Percentiles rank a stretch among this genome's conserved stretches.
Evolutionary conservation across 169 alveolate genomes (phyloP).

Genomic region (Neospora caninum): DNA sequence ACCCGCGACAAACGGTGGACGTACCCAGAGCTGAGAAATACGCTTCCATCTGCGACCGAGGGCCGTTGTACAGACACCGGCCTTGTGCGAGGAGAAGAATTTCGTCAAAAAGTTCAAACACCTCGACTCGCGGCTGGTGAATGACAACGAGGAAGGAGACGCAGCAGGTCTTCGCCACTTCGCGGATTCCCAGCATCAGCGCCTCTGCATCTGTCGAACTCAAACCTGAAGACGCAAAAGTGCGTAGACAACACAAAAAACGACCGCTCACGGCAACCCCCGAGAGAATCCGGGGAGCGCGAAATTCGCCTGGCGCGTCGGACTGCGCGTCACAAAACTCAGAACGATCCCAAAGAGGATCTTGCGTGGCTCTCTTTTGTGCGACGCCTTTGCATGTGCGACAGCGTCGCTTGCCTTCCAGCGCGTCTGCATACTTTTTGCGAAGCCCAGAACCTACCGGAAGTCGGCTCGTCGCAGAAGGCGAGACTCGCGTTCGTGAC

Average conservation of each 20-base stretch:
- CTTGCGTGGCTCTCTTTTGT: too few relatives aligned
- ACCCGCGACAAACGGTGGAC: too few relatives aligned
- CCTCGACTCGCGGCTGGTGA: slow-evolving; percentile 38
- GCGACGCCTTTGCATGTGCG: too few relatives aligned
- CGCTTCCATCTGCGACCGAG: background rate
- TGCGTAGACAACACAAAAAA: background rate
- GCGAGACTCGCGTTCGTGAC: slow-evolving; percentile 7
- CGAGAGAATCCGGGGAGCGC: background rate
- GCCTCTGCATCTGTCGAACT: background rate
- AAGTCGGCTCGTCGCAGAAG: slow-evolving; percentile 44
- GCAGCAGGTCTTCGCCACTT: background rate
- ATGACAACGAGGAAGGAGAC: background rate
- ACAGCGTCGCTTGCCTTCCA: too few relatives aligned
- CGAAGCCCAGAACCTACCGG: background rate
- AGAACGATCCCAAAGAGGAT: too few relatives aligned
- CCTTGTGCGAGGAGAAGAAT: slow-evolving; percentile 10
- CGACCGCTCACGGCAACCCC: background rate
- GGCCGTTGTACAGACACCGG: slow-evolving; percentile 9
- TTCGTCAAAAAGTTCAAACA: background rate
- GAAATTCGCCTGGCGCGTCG: too few relatives aligned
- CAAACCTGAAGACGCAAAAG: background rate
- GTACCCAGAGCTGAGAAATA: background rate
- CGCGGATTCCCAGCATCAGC: slow-evolving; percentile 4
- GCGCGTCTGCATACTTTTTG: too few relatives aligned
- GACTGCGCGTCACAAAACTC: too few relatives aligned